Conservation (phyloP, 768 basidiomycete species). For the Filobasidium floriforme region DNA sequence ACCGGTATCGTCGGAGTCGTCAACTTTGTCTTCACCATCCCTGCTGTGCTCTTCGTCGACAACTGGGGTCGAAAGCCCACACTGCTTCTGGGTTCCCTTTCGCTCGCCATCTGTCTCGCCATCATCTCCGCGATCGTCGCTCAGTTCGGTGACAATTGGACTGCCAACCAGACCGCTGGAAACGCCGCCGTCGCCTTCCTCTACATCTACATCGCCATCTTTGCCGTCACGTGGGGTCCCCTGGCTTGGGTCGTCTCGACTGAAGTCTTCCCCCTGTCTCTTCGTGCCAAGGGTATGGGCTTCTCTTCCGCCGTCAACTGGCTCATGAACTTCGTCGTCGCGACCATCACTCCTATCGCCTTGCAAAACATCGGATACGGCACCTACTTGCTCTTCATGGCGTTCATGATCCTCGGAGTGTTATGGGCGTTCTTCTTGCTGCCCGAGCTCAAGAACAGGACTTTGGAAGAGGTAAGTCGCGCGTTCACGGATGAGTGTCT, state of each 20-base stretch:
- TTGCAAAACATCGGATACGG: conserved; percentile 58
- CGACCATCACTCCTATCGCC: conserved; percentile 67
- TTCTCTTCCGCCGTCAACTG: conserved; percentile 71
- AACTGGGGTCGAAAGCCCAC: conserved; percentile 68
- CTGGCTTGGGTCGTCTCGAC: conserved; percentile 69
- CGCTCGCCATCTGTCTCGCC: conserved; percentile 53
- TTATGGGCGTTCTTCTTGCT: conserved; percentile 61
- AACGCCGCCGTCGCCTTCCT: conserved; percentile 65
- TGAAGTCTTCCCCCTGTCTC: conserved; percentile 51
- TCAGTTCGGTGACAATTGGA: conserved; percentile 48
- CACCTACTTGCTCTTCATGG: conserved; percentile 65
- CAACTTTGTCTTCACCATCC: conserved; percentile 56
- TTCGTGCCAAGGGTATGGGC: conserved; percentile 67
- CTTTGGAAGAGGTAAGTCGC: conserved; percentile 6
- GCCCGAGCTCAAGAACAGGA: conserved; percentile 28
- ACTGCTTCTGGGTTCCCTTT: conserved; percentile 23
- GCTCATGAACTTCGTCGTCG: conserved; percentile 47
- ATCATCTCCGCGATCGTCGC: conserved; percentile 63
- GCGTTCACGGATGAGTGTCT: too few species aligned
- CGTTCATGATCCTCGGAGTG: conserved; percentile 53
- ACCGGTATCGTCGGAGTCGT: conserved; percentile 72
- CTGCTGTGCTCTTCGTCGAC: conserved; percentile 74
- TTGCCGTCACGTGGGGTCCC: conserved; percentile 74
- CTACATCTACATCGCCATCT: conserved; percentile 68
- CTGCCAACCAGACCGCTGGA: conserved; percentile 56